phyloP scores from a whole-genome alignment of 139 green algal species.

The Chlorella sp. region DNA sequence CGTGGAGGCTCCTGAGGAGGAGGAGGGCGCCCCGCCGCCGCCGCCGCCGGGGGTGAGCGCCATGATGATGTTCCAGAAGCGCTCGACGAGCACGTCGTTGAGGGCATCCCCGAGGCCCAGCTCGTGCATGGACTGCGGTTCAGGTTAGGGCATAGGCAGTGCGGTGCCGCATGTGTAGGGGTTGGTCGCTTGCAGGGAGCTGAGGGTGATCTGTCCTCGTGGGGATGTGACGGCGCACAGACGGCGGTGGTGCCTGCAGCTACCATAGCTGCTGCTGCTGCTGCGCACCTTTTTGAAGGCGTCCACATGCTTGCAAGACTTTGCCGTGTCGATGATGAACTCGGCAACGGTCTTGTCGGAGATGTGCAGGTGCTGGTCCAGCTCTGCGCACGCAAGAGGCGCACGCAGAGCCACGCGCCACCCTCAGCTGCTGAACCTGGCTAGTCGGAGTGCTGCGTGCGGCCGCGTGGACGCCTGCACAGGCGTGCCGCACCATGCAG shows the following conservation, averaged over 20 bases:
- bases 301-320: conserved; percentile 40
- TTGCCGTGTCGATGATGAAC: conserved; percentile 89
- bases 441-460: no score
- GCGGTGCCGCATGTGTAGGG: no score
- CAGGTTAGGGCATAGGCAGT: no score
- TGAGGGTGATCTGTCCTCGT: no score
- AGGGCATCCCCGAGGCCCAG: conserved; percentile 78
- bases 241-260: no score
- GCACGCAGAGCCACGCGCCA: no score
- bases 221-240: no score
- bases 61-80: conserved; percentile 84
- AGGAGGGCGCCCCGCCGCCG: neutral
- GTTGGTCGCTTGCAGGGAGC: no score
- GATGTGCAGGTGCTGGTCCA: conserved; percentile 92
- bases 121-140: conserved; percentile 33
- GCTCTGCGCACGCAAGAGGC: conserved; percentile 53
- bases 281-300: conserved; percentile 57
- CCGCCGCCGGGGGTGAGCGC: conserved; percentile 25
- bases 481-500: no score
- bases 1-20: conserved; percentile 7
- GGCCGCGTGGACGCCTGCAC: no score
- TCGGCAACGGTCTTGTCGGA: conserved; percentile 92
- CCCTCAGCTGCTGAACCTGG: no score
- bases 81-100: conserved; percentile 73
- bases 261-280: no score